Conservation (phyloP, 225 moss, liverwort and hornwort species). For the Polytrichum commune region DNA sequence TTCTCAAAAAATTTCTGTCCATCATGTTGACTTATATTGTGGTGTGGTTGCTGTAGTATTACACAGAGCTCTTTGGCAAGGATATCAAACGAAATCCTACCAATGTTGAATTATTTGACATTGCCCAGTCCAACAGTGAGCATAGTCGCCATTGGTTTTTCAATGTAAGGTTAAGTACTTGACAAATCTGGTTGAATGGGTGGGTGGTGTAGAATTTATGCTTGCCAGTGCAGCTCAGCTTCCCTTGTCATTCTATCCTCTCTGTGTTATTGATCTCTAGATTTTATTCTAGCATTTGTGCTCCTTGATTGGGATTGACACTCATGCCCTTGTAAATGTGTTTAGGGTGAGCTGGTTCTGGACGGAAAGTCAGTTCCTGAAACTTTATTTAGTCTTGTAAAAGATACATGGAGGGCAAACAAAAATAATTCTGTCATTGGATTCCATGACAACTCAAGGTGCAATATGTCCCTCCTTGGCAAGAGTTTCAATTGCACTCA, state of each 20-base stretch:
- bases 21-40: background rate
- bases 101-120: constrained; percentile 96
- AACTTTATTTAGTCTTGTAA: constrained; percentile 79
- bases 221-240: no score
- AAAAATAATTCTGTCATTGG: constrained; percentile 96
- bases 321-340: background rate
- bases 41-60: constrained; percentile 63
- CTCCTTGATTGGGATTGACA: no score
- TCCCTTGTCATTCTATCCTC: background rate
- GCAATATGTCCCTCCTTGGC: no score
- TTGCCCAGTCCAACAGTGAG: constrained; percentile 99
- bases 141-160: constrained; percentile 99
- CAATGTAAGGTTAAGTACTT: constrained; percentile 51
- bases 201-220: no score
- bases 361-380: constrained; percentile 73
- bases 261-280: background rate
- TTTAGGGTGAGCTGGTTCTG: constrained; percentile 79
- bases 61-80: constrained; percentile 67
- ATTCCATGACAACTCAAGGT: constrained; percentile 97
- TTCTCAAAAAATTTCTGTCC: background rate
- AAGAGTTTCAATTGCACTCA: no score
- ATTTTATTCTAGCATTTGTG: background rate
- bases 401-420: constrained; percentile 87
- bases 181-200: no score
- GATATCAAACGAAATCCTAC: constrained; percentile 97